Conservation (phyloP, 2,329 filamentous ascomycete species). For the Didymella arachidicola region DNA sequence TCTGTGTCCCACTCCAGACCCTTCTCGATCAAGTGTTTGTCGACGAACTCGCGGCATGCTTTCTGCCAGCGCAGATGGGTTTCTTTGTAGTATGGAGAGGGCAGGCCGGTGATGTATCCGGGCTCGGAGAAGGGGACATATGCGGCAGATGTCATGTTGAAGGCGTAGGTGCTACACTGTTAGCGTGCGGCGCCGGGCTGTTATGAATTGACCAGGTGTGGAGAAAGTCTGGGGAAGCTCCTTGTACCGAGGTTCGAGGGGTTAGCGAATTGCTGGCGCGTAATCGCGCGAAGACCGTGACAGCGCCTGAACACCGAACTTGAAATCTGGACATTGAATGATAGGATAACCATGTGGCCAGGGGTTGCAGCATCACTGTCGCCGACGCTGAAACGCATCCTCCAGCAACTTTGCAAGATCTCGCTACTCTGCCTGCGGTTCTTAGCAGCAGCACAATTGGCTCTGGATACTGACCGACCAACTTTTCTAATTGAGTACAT, state of each 20-base stretch:
- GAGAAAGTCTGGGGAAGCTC: constrained; percentile 18
- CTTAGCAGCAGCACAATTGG: not conserved
- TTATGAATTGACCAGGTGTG: constrained; percentile 12
- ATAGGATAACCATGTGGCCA: not conserved
- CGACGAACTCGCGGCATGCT: constrained; percentile 70
- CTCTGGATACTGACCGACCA: not conserved
- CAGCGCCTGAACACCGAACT: not conserved
- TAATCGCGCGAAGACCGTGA: not conserved
- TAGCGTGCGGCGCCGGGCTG: not conserved
- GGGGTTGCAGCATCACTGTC: not conserved
- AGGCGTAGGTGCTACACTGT: not conserved
- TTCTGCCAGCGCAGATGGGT: constrained; percentile 73
- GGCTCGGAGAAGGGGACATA: constrained; percentile 75
- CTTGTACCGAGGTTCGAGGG: constrained; percentile 21
- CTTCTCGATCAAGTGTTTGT: constrained; percentile 67
- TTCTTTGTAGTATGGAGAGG: constrained; percentile 74
- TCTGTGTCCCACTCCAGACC: constrained; percentile 74
- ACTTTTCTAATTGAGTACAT: not conserved
- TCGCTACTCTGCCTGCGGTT: not conserved
- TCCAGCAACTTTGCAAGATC: not conserved
- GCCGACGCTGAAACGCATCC: not conserved
- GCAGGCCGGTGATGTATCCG: constrained; percentile 72
- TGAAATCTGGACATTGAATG: not conserved
- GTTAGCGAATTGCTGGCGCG: constrained; percentile 2
- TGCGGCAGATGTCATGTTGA: constrained; percentile 42